Base-by-base conservation (phyloP, 441 rosid genomes). In the Arabidopsis lyrata region DNA sequence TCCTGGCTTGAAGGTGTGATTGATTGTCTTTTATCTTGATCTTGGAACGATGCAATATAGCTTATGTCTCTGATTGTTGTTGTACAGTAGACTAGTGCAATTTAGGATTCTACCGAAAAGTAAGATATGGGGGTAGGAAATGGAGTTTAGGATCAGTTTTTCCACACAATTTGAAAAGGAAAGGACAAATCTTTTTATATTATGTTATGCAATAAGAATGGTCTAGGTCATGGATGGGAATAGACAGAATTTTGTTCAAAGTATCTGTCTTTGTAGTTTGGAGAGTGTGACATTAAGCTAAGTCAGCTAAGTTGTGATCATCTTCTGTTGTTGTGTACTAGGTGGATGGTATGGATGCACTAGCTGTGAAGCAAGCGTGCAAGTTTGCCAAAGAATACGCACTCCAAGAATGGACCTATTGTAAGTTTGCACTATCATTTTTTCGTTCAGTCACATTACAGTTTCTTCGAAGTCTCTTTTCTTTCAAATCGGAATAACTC, bases 321-420 rank as follows among this genome's bases (percentile, higher is more conserved):
- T 57, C 20, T 31, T 72, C 11, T 69, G 63, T 32, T 22, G 22
- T 72, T 65, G 61, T 69, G 39, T 75, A 39, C 39, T 81, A 92
- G 98, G 98, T 95, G 67, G 99, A 90, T 80, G 98, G 98, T 66
- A 95, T 95, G 99, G 99, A 92, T 85, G 95, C 74, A 35, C 70
- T 95, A 41, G 97, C 96, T 63, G 99, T 95, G 81, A 92, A 95
- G 67, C 97, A 95, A 76, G 96, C 96, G 5, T 95, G 98, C 86
- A 87, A 85, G 82, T 92, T 90, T 74, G 98, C 98, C 24, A 95
- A 95, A 84, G 97, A 90, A 78, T 86, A 86, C 75, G 96, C 84
- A 5, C 82, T 90, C 20, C 77, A 90, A 90, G 85, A 90, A 89
- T 83, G 98, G 98, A 66, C 99, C 97, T 54, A 84, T 95, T 56